Evolutionary conservation across 208 protist genomes (phyloP), one percentile per base, ranked within the genome.

Genomic region (Wallacemonas collosoma): DNA sequence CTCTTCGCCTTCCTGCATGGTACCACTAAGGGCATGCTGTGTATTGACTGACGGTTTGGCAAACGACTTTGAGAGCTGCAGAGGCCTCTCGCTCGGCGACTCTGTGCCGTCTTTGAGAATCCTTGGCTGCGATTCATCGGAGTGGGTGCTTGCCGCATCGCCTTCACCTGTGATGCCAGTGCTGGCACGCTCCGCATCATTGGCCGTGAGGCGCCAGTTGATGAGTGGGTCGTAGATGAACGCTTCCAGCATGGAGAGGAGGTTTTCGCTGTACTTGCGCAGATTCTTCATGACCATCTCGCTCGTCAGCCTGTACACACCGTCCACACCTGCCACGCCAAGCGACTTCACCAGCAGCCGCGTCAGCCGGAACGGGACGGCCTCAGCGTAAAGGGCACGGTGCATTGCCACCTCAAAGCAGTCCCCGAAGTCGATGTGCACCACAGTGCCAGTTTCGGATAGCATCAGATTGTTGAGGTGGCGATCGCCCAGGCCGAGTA

Each of bases 371-470:
- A 99, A 99, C 14, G 99, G 99, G n/a, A 99, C 94, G 5, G 97
- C 98, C 86, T 99, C 99, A 3, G 99, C 98, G 83, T 98, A 99
- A 54, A 99, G 96, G 2, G 99, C 94, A 38, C 99, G 85, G 41
- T 97, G 91, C 98, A 99, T 99, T 0, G 99, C 99, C 3, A 99
- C 98, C 81, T 99, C 99, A 76, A 99, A 99, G 81, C 99, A 99
- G 87, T 99, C 99, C 65, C 99, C 99, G 89, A 99, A 99, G 89
- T 99, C 99, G 83, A 99, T 99, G 89, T 99, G 99, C 17, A 99
- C 88, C 26, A 99, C 95, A 39, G 98, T 97, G 66, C 99, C 99
- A 17, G 93, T 89, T 38, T 98, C 93, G 73, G 99, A 90, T 3
- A 99, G 82, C 99, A 99, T 99, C 1, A 99, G 82, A 82, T 99